Percentiles rank a stretch among this genome's conserved stretches.
Evolutionary conservation across 73 alveolate species (phyloP).

Genomic region (Durusdinium trenchii): DNA sequence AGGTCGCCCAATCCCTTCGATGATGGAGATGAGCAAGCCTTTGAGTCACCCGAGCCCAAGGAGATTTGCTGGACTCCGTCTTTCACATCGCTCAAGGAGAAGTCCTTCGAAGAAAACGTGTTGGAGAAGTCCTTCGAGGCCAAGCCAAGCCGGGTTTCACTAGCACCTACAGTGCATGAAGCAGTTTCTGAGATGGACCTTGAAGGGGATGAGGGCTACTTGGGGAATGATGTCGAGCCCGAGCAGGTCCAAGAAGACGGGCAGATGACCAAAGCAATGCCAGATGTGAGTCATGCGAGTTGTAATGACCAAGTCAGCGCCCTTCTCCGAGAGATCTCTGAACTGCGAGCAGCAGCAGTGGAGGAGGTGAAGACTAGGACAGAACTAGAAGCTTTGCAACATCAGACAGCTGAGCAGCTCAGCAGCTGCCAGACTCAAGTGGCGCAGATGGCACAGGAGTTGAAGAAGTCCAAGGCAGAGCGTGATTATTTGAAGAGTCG

Average conservation of each 20-base stretch:
- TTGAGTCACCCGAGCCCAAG: conserved; percentile 13
- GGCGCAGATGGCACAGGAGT: conserved; percentile 52
- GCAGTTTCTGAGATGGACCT: conserved; percentile 12
- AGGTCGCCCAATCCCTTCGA: neutral
- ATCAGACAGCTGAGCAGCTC: conserved; percentile 50
- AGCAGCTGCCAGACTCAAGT: neutral
- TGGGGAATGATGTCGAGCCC: neutral
- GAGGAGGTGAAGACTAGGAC: neutral
- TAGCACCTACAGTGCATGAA: conserved; percentile 68
- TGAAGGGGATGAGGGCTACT: neutral
- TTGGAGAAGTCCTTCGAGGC: neutral
- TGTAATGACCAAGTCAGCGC: neutral
- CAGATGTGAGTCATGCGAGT: neutral
- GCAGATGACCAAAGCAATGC: neutral
- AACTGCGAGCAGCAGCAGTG: conserved; percentile 29
- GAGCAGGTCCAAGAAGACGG: neutral
- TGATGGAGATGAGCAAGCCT: neutral
- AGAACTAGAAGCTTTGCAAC: neutral
- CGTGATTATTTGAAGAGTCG: conserved; percentile 42
- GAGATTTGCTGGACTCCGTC: conserved; percentile 57
- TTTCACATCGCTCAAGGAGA: conserved; percentile 1
- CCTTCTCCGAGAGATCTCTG: neutral
- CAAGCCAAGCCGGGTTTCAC: conserved; percentile 39
- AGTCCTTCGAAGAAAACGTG: neutral
- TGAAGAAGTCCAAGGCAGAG: conserved; percentile 18